Percentiles rank a stretch among this genome's conserved stretches.
phyloP scores from a whole-genome alignment of 78 protist genomes.

The Dictyostelium firmibasis region DNA sequence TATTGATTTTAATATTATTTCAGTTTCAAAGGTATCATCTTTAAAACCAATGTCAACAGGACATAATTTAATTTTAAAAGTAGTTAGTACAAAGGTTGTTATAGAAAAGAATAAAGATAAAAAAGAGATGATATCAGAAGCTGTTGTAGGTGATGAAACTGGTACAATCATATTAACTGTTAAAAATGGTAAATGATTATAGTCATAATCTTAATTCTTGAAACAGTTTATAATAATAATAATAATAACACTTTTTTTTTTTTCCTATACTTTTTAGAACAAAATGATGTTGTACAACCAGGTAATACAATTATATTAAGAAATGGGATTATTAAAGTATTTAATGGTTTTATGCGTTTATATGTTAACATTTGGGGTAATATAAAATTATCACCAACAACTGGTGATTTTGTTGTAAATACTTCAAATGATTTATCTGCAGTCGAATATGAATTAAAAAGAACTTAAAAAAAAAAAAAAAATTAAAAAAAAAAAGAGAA shows the following conservation, averaged over 20 bases:
- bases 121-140: constrained; percentile 69
- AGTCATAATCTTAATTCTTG: background rate
- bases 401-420: constrained; percentile 34
- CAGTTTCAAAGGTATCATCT: constrained; percentile 49
- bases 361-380: constrained; percentile 81
- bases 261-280: constrained; percentile 37
- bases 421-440: constrained; percentile 68
- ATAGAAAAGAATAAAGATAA: constrained; percentile 62
- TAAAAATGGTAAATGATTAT: constrained; percentile 51
- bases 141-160: constrained; percentile 83
- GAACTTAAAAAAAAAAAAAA: background rate
- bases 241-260: background rate
- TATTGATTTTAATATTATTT: background rate
- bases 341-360: constrained; percentile 81
- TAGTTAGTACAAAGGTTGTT: constrained; percentile 54
- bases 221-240: background rate
- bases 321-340: constrained; percentile 76
- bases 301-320: constrained; percentile 75
- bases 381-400: constrained; percentile 64
- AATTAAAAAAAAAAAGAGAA: background rate
- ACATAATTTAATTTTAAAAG: constrained; percentile 66
- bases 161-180: constrained; percentile 75
- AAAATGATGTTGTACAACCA: constrained; percentile 84
- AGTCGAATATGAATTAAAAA: constrained; percentile 71
- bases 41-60: constrained; percentile 48